Conservation (phyloP, 768 basidiomycete species). For the Psilocybe cyanescens region DNA sequence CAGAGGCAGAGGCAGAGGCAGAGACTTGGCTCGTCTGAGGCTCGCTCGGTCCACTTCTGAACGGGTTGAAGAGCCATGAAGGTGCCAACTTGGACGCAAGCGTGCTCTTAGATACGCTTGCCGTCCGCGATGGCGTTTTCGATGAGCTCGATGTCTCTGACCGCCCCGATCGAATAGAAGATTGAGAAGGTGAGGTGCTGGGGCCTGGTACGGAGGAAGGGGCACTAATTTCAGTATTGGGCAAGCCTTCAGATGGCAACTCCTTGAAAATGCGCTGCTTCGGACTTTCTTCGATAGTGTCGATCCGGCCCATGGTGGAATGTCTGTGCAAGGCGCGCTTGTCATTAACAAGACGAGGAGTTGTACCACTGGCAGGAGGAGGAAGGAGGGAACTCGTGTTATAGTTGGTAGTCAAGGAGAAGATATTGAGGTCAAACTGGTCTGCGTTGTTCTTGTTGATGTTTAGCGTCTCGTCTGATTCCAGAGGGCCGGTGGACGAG, state of each 20-base stretch:
- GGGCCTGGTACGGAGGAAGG: slow-evolving; percentile 36
- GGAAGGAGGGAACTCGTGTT: slow-evolving; percentile 30
- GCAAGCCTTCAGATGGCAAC: slow-evolving; percentile 50
- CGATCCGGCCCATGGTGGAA: slow-evolving; percentile 53
- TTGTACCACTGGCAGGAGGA: slow-evolving; percentile 31
- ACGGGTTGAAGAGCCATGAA: slow-evolving; percentile 81
- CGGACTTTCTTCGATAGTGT: slow-evolving; percentile 77
- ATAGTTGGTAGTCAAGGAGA: slow-evolving; percentile 48
- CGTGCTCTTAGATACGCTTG: slow-evolving; percentile 35
- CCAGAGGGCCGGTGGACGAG: slow-evolving; percentile 34
- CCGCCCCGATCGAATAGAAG: slow-evolving; percentile 61
- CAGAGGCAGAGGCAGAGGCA: slow-evolving; percentile 40
- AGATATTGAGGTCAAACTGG: slow-evolving; percentile 74
- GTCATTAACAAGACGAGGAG: slow-evolving; percentile 44
- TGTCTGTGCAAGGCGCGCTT: slow-evolving; percentile 54
- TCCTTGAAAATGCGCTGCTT: slow-evolving; percentile 46
- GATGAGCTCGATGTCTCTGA: slow-evolving; percentile 56
- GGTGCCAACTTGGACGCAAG: slow-evolving; percentile 67
- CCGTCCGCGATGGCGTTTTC: slow-evolving; percentile 25
- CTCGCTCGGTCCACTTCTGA: slow-evolving; percentile 66
- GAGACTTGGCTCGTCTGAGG: slow-evolving; percentile 63
- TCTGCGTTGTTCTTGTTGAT: slow-evolving; percentile 63
- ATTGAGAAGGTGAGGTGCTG: slow-evolving; percentile 68
- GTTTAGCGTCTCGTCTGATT: slow-evolving; percentile 36
- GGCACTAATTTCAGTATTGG: slow-evolving; percentile 16